Base-by-base conservation (phyloP, 139 green algal genomes). In the Chlamydomonas asymmetrica region DNA sequence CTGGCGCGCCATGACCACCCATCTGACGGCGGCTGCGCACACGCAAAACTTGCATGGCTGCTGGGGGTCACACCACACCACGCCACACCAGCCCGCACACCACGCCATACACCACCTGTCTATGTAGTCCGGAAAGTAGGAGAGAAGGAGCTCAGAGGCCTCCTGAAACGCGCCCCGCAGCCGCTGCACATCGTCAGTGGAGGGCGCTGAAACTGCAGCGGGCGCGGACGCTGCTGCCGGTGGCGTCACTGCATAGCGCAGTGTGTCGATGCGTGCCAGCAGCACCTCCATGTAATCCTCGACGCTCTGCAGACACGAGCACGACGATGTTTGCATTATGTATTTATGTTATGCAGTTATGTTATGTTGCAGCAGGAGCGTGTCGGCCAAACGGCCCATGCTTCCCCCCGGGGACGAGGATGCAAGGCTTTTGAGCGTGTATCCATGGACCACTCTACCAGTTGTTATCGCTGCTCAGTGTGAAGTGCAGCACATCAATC, bases 261-360 rank as follows among this genome's bases (percentile, higher is more conserved):
- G 82, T 38, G 25, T 82, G 73, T 96, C 92, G 22, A 92, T 20
- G 1, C 85, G 81, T 8, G 92, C 88, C 48, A 97, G 82, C 16
- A 89, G 25, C 16, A 94, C 89, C 20, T 86, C 80, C 67, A 94
- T 76, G 77, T 91, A 91, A 63, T 90, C 84, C 73, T 95, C 88
- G 3, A 61, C 37, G 27, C 45, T 66, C 80, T 91, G 79, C 5
- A 16, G n/a, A 20, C 57, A 65, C 57, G n/a, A 37, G 20, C 22
- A 65, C 32, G 57, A 31, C 23, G 20, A 23, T 59, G 49, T 59
- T 20, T 59, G 49, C 23, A n/a, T 59, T 59, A 23, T 59, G 49
- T 59, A 59, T 59, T 59, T 66, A 27, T 66, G 25, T 66, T 22
- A 38, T 22, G 27, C 13, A 38, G 59, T 66, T 22, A 38, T n/a